Percentiles rank a stretch among this genome's conserved stretches.
These are phyloP conservation scores for Trichosporon faecale DNA, from an alignment of 1,284 basidiomycete genomes.

Conservation along the genomic window DNA sequence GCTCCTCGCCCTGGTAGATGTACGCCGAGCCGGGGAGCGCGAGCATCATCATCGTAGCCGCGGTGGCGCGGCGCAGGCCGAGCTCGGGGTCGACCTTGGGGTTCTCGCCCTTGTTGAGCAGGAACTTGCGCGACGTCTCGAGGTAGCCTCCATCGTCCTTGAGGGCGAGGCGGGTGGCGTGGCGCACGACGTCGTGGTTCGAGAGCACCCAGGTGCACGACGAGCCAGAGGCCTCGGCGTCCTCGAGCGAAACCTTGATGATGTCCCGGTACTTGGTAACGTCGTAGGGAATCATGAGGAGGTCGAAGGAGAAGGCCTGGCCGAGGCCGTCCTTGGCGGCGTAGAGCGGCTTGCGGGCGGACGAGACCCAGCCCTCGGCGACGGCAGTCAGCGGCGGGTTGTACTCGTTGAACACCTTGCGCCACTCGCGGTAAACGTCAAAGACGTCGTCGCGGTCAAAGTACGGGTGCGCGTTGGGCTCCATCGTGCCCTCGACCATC, in stretches of 20 bases:
- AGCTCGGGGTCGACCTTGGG: constrained; percentile 27
- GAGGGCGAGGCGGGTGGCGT: constrained; percentile 42
- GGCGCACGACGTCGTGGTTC: constrained; percentile 45
- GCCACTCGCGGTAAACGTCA: constrained; percentile 43
- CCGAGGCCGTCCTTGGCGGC: constrained; percentile 38
- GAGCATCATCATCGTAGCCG: constrained; percentile 42
- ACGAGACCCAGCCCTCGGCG: constrained; percentile 44
- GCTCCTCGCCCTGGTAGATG: constrained; percentile 49
- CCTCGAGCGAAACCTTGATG: constrained; percentile 32
- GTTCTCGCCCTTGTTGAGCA: constrained; percentile 24
- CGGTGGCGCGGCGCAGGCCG: constrained; percentile 35
- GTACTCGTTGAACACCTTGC: constrained; percentile 47
- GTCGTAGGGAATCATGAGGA: constrained; percentile 40
- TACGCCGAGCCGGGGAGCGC: constrained; percentile 45
- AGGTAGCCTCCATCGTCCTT: constrained; percentile 23
- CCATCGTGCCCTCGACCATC: constrained; percentile 27
- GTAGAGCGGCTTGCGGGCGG: constrained; percentile 40
- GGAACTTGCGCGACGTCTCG: constrained; percentile 27
- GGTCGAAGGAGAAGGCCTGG: constrained; percentile 48
- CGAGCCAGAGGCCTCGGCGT: constrained; percentile 27
- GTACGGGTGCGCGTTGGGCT: constrained; percentile 30
- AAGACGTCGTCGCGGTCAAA: constrained; percentile 41
- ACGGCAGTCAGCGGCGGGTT: constrained; percentile 46
- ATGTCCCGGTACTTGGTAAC: constrained; percentile 23
- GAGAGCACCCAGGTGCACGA: constrained; percentile 46